Base-by-base conservation (phyloP, 441 rosid genomes). In the Adansonia grandidieri region DNA sequence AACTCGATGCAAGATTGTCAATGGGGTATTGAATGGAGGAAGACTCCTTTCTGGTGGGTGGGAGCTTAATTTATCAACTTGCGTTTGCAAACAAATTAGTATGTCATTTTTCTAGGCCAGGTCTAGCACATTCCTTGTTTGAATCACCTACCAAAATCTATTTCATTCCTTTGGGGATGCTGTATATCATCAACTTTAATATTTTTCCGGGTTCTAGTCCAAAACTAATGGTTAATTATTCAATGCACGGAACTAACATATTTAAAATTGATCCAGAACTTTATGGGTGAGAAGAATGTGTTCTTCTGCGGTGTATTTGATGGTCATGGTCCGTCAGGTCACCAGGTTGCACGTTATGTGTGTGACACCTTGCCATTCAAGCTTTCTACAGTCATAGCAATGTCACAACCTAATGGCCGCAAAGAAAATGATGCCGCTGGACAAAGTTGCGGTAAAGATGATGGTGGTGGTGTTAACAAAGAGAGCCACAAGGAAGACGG, bases 391-490 rank as follows among this genome's bases (percentile, higher is more conserved):
- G 37, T 32, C 37, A 32, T 32, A 32, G 37, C 37, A 32, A n/a
- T 75, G 71, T 84, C 84, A 19, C 86, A 80, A 78, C 19, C 40
- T 17, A 82, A 75, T 37, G 71, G 56, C 73, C 8, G 71, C 78
- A 63, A 57, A 15, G 9, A 62, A 37, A 64, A 32, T 32, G 37
- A 32, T 32, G 37, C 37, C 37, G 37, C 37, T 32, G 37, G 37
- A 32, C 37, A 32, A 32, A 32, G 37, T 32, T 32, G 37, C 37
- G 37, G 37, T 32, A 32, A 32, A 32, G 37, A 77, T 17, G 79
- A 19, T n/a, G 20, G 37, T 9, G 73, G 9, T 15, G 50, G 24
- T 2, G 37, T 11, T 71, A 68, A 48, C 19, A 66, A 75, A 66
- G 68, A 79, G 61, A 74, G 71, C 69, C 72, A 57, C 11, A 82